Percentiles rank a stretch among this genome's conserved stretches.
phyloP scores from a whole-genome alignment of 495 filamentous ascomycete species.

The Chaetomium cochliodes region DNA sequence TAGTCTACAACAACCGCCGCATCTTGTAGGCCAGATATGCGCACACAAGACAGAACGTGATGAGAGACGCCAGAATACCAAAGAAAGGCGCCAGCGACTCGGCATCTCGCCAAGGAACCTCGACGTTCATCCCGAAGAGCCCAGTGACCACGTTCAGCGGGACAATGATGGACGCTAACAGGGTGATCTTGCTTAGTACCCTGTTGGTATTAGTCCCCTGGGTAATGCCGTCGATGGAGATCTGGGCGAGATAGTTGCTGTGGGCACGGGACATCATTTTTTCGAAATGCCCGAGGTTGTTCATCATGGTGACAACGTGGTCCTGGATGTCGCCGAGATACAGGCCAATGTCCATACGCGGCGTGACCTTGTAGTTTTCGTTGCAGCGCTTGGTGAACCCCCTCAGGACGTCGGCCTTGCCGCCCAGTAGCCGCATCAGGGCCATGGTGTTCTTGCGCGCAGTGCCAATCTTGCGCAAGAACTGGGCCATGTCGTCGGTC shows the following conservation, averaged over 20 bases:
- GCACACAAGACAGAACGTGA: constrained; percentile 56
- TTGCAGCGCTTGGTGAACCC: constrained; percentile 98
- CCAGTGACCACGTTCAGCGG: constrained; percentile 96
- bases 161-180: constrained; percentile 89
- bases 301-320: constrained; percentile 99
- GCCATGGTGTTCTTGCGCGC: constrained; percentile 93
- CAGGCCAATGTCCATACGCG: constrained; percentile 90
- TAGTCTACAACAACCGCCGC: background rate
- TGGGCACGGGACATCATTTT: constrained; percentile 96
- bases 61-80: constrained; percentile 69
- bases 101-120: constrained; percentile 64
- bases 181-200: constrained; percentile 90
- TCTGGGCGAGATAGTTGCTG: constrained; percentile 92
- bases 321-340: constrained; percentile 97
- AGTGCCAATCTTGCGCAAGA: constrained; percentile 83
- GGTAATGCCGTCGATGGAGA: constrained; percentile 83
- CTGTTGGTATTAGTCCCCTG: constrained; percentile 79
- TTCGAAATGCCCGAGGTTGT: constrained; percentile 90
- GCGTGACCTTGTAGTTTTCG: constrained; percentile 90
- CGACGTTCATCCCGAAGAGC: constrained; percentile 97
- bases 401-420: constrained; percentile 95
- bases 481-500: constrained; percentile 77
- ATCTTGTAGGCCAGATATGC: constrained; percentile 36
- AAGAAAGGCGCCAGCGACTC: constrained; percentile 71
- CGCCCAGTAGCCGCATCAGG: constrained; percentile 86